Evolutionary conservation across 1,284 basidiomycete species (phyloP).

Genomic region (Laetiporus sulphureus): DNA sequence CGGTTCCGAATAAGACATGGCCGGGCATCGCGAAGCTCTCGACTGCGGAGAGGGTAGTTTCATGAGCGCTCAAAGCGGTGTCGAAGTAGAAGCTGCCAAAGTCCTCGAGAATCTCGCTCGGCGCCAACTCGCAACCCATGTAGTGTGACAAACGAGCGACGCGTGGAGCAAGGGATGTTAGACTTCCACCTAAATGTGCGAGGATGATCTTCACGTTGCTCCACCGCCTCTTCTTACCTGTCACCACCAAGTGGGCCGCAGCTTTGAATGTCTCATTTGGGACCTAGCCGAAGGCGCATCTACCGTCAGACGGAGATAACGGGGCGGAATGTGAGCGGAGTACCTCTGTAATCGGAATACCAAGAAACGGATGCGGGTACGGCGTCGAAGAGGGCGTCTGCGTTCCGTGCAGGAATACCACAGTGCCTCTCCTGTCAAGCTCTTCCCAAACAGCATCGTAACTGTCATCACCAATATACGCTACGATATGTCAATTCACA

Average conservation of each 20-base stretch:
- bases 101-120: constrained; percentile 56
- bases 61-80: constrained; percentile 54
- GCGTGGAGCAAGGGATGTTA: constrained; percentile 53
- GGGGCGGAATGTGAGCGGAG: background rate
- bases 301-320: background rate
- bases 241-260: constrained; percentile 65
- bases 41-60: constrained; percentile 41
- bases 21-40: constrained; percentile 40
- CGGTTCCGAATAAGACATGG: constrained; percentile 60
- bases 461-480: constrained; percentile 54
- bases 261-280: constrained; percentile 77
- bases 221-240: constrained; percentile 58
- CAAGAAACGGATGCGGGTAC: constrained; percentile 52
- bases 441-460: constrained; percentile 64
- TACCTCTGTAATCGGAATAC: constrained; percentile 65
- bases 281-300: constrained; percentile 35
- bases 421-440: constrained; percentile 45
- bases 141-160: constrained; percentile 57
- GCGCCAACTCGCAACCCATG: constrained; percentile 56
- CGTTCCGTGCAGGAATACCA: constrained; percentile 66
- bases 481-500: constrained; percentile 27
- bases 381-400: constrained; percentile 58
- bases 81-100: constrained; percentile 68
- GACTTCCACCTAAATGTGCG: constrained; percentile 61
- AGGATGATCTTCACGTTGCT: constrained; percentile 54